These are phyloP conservation scores for Kickxella alabastrina DNA, from an alignment of 192 early-diverging fungal species.

Conservation along the genomic window DNA sequence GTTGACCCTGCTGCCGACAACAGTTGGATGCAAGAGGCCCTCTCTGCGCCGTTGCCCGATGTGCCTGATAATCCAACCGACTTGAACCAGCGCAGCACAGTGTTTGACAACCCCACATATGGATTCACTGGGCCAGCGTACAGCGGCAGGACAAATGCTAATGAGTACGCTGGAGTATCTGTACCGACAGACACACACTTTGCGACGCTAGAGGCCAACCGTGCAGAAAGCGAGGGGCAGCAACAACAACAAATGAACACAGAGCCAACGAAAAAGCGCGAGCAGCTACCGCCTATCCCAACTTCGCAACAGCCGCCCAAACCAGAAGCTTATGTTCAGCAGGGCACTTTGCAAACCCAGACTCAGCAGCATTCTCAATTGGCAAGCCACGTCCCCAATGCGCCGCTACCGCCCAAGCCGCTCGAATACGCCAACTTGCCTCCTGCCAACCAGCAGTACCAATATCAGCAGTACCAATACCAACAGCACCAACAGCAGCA, in stretches of 20 bases:
- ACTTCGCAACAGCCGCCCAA: slow-evolving; percentile 14
- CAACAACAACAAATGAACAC: slow-evolving; percentile 1
- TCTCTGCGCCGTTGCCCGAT: not conserved
- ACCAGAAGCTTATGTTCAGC: slow-evolving; percentile 12
- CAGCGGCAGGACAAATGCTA: not conserved
- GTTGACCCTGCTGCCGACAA: not conserved
- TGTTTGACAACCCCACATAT: slow-evolving; percentile 55
- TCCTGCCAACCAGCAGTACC: not conserved
- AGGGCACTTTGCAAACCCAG: not conserved
- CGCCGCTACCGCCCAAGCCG: slow-evolving; percentile 6
- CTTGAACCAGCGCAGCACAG: slow-evolving; percentile 47
- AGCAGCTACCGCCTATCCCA: slow-evolving; percentile 14
- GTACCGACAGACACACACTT: too few species aligned
- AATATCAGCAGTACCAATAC: not conserved
- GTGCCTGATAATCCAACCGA: not conserved
- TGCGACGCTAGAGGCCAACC: not conserved
- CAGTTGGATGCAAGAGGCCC: not conserved
- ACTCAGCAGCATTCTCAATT: not conserved
- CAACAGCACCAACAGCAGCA: not conserved
- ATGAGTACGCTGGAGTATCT: too few species aligned
- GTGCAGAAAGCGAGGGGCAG: slow-evolving; percentile 5
- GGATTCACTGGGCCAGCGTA: slow-evolving; percentile 36
- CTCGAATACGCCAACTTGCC: not conserved
- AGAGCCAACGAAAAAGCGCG: slow-evolving; percentile 3
- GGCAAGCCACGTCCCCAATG: not conserved